Evolutionary conservation across 1,284 basidiomycete species (phyloP).

Genomic region (Boletus sp.): DNA sequence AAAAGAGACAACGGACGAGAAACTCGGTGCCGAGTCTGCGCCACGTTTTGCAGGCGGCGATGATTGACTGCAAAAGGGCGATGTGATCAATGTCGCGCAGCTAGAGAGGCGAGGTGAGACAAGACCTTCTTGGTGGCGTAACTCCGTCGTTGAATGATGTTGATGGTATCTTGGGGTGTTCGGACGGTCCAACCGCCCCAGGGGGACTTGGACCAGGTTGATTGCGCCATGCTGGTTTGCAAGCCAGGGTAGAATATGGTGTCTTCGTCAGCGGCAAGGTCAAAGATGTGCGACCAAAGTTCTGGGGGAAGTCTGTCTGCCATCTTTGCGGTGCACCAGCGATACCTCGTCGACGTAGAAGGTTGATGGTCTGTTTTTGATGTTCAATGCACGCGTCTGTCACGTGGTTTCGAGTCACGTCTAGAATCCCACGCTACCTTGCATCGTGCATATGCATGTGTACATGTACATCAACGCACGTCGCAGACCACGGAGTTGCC

Average conservation of each 20-base stretch:
- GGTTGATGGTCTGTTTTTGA: no score
- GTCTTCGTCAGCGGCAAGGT: constrained; percentile 63
- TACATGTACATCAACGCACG: no score
- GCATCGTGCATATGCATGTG: no score
- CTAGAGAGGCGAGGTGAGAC: background rate
- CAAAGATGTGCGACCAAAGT: constrained; percentile 64
- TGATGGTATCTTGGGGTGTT: constrained; percentile 52
- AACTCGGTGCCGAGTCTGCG: constrained; percentile 54
- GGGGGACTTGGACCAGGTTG: constrained; percentile 52
- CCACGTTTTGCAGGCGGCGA: constrained; percentile 56
- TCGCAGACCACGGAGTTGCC: no score
- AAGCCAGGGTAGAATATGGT: constrained; percentile 53
- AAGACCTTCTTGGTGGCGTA: constrained; percentile 59
- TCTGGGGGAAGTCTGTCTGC: constrained; percentile 54
- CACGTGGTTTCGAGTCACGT: no score
- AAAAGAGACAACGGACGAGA: constrained; percentile 61
- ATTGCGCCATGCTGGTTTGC: constrained; percentile 55
- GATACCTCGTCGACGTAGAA: background rate
- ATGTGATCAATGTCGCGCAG: background rate
- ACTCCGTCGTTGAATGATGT: constrained; percentile 51
- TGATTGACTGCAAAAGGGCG: constrained; percentile 48
- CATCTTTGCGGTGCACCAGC: constrained; percentile 12
- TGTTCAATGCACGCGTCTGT: no score
- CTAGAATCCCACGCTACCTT: no score
- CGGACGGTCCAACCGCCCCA: constrained; percentile 52